A percentile compares a stretch with the other conserved stretches of the same genome.
These are phyloP conservation scores for Biscogniauxia sp. DNA, from an alignment of 2,329 filamentous ascomycete species.

Conservation along the genomic window DNA sequence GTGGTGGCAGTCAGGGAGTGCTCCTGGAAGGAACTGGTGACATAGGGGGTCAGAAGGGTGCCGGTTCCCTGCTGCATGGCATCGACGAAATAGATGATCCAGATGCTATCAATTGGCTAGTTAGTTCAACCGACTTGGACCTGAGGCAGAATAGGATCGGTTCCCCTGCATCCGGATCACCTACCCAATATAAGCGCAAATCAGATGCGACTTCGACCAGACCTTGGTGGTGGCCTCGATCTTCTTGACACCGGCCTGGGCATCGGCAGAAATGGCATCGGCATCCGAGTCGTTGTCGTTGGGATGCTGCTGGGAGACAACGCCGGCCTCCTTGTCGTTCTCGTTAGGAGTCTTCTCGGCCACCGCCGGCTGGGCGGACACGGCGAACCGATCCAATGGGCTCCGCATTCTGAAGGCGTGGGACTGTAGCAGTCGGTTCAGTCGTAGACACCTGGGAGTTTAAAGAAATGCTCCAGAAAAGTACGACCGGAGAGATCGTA, in stretches of 20 bases:
- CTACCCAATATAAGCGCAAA: slow-evolving; percentile 44
- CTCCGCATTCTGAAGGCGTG: slow-evolving; percentile 21
- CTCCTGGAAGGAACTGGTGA: slow-evolving; percentile 43
- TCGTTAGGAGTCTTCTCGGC: slow-evolving; percentile 16
- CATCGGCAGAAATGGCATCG: slow-evolving; percentile 33
- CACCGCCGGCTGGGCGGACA: slow-evolving; percentile 27
- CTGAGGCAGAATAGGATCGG: neutral
- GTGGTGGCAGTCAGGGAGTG: slow-evolving; percentile 50
- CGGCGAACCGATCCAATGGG: slow-evolving; percentile 13
- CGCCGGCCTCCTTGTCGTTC: slow-evolving; percentile 25
- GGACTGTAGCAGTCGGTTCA: neutral
- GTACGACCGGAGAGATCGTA: neutral
- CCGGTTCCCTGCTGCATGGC: slow-evolving; percentile 41
- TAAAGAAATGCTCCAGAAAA: neutral
- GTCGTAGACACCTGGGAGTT: neutral
- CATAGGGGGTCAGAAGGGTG: slow-evolving; percentile 37
- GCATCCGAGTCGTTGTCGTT: slow-evolving; percentile 32
- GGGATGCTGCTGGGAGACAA: slow-evolving; percentile 19
- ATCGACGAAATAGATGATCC: slow-evolving; percentile 45
- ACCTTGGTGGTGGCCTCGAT: slow-evolving; percentile 48
- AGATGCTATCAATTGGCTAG: slow-evolving; percentile 37
- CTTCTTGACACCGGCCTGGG: slow-evolving; percentile 45
- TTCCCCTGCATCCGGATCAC: slow-evolving; percentile 15
- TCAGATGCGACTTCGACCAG: slow-evolving; percentile 40
- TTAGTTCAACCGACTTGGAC: neutral